Evolutionary conservation across 495 filamentous ascomycete species (phyloP).

Genomic region (Penicillium cataractarum): DNA sequence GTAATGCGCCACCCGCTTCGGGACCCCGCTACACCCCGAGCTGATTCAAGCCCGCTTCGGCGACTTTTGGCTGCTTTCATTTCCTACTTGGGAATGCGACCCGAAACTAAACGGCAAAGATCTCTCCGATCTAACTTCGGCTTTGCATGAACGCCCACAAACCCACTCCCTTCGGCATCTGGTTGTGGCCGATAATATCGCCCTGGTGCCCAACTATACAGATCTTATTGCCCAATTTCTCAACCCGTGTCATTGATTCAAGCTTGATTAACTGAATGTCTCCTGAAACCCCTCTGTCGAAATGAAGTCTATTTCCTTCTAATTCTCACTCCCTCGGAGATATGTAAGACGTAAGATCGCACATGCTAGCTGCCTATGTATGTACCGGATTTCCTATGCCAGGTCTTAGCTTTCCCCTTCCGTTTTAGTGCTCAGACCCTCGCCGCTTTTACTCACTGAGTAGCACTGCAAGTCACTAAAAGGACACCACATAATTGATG

Average conservation of each 20-base stretch:
- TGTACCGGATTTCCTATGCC: constrained; percentile 1
- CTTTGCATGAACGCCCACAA: not conserved
- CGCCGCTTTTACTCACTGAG: too few relatives aligned
- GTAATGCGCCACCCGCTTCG: constrained; percentile 8
- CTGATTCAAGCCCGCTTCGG: constrained; percentile 16
- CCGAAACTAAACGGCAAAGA: not conserved
- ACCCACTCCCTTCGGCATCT: constrained; percentile 7
- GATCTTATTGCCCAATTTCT: not conserved
- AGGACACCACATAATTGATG: too few relatives aligned
- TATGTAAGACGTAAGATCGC: too few relatives aligned
- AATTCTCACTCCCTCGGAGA: too few relatives aligned
- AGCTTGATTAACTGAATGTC: not conserved
- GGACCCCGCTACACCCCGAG: not conserved
- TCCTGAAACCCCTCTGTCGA: too few relatives aligned
- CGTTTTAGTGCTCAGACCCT: constrained; percentile 1
- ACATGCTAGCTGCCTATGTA: too few relatives aligned
- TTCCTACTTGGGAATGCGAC: not conserved
- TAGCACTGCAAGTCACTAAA: too few relatives aligned
- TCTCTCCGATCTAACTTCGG: not conserved
- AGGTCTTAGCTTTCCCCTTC: not conserved
- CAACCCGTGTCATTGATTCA: not conserved
- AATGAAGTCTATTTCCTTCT: too few relatives aligned
- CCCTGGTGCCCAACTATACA: not conserved
- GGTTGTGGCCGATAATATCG: not conserved
- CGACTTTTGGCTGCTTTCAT: not conserved